Evolutionary conservation across 2,329 filamentous ascomycete species (phyloP).

Genomic region (Geoglossum cookeanum): DNA sequence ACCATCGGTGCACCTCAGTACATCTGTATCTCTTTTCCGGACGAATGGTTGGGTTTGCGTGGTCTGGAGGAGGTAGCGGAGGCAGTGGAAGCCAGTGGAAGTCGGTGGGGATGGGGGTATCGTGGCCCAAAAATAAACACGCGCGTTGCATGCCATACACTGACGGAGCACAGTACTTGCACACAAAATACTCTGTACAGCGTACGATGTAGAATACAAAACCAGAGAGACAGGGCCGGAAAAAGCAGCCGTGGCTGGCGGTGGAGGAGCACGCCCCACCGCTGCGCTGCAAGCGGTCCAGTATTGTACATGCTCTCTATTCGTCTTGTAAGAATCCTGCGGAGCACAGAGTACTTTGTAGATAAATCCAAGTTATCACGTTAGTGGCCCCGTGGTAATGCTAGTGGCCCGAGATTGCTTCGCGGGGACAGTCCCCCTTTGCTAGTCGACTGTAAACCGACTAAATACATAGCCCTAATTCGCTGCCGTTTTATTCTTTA

Average conservation of each 20-base stretch:
- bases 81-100: no score
- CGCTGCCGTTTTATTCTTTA: not conserved
- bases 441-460: not conserved
- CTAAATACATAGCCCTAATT: not conserved
- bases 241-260: no score
- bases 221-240: no score
- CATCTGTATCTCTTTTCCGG: not conserved
- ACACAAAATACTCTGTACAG: no score
- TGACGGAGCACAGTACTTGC: no score
- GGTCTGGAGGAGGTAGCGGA: no score
- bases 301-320: no score
- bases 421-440: not conserved
- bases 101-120: not conserved
- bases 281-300: no score
- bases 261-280: no score
- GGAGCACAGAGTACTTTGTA: no score
- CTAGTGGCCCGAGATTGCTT: not conserved
- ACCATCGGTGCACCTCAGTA: not conserved
- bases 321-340: no score
- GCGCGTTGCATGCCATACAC: not conserved
- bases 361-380: not conserved
- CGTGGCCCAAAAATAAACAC: not conserved
- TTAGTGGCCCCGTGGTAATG: not conserved
- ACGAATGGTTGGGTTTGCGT: not conserved
- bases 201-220: no score